phyloP scores from a whole-genome alignment of 225 moss, liverwort and hornwort genomes.

The Takakia lepidozioides region DNA sequence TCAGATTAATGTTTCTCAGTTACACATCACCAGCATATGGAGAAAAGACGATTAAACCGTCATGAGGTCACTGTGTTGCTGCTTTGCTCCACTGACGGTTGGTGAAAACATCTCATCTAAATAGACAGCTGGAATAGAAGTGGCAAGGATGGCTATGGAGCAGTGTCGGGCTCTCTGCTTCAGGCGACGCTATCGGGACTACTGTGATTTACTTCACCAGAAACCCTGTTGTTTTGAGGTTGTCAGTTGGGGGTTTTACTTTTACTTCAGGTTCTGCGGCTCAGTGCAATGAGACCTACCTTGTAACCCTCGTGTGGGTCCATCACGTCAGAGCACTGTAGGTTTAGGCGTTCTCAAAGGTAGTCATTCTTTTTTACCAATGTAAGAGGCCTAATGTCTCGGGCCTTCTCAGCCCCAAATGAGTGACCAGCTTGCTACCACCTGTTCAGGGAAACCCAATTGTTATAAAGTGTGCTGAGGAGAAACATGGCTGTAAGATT shows the following conservation, averaged over 20 bases:
- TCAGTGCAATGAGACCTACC: background rate
- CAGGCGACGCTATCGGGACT: background rate
- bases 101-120: constrained; percentile 15
- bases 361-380: background rate
- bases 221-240: background rate
- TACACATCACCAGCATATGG: constrained; percentile 22
- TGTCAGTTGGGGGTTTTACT: background rate
- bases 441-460: too few species aligned
- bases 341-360: too few species aligned
- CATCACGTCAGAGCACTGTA: background rate
- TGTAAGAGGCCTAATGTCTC: too few species aligned
- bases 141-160: constrained; percentile 6
- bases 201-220: background rate
- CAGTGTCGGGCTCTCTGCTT: constrained; percentile 8
- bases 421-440: too few species aligned
- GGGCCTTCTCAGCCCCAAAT: too few species aligned
- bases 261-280: background rate
- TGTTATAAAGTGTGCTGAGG: too few species aligned
- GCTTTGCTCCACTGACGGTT: constrained; percentile 13
- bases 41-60: too few species aligned
- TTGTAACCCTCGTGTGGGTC: background rate
- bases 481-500: too few species aligned
- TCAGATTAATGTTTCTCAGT: constrained; percentile 76
- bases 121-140: constrained; percentile 15
- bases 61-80: background rate